These are phyloP conservation scores for Aspergillus sp. DNA, from an alignment of 2,329 filamentous ascomycete genomes.

Conservation along the genomic window DNA sequence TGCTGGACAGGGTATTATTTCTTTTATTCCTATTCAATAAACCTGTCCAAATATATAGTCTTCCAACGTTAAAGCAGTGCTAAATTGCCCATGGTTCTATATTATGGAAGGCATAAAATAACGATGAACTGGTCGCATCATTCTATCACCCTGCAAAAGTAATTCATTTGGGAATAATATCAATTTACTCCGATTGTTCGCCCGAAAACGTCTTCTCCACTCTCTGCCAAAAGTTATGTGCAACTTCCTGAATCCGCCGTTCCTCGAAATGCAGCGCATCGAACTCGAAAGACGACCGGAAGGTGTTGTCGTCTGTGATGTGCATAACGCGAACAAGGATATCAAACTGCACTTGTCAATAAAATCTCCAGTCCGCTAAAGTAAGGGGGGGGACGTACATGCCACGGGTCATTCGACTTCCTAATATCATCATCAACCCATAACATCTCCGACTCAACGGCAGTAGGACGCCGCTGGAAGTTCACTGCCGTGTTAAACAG, in stretches of 20 bases:
- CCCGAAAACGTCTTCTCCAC: neutral
- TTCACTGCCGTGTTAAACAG: neutral
- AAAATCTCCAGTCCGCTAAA: neutral
- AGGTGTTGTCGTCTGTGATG: neutral
- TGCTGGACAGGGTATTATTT: too few relatives aligned
- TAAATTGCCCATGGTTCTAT: too few relatives aligned
- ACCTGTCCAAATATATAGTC: too few relatives aligned
- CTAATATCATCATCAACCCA: neutral
- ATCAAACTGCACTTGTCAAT: neutral
- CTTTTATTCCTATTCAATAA: too few relatives aligned
- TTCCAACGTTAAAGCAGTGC: too few relatives aligned
- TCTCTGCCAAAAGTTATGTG: neutral
- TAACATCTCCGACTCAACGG: neutral
- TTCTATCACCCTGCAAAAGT: too few relatives aligned
- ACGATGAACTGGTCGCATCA: too few relatives aligned
- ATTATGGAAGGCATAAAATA: too few relatives aligned
- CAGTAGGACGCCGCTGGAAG: neutral
- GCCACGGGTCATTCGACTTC: neutral
- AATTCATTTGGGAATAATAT: too few relatives aligned
- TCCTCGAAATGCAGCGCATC: neutral
- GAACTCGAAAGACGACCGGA: neutral
- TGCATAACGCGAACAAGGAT: neutral
- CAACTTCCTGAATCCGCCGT: neutral
- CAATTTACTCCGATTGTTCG: too few relatives aligned
- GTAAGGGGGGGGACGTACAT: neutral